Evolutionary conservation across 2,329 filamentous ascomycete genomes (phyloP), one percentile per base, ranked within the genome.

Genomic region (Pseudocercospora macadamiae): DNA sequence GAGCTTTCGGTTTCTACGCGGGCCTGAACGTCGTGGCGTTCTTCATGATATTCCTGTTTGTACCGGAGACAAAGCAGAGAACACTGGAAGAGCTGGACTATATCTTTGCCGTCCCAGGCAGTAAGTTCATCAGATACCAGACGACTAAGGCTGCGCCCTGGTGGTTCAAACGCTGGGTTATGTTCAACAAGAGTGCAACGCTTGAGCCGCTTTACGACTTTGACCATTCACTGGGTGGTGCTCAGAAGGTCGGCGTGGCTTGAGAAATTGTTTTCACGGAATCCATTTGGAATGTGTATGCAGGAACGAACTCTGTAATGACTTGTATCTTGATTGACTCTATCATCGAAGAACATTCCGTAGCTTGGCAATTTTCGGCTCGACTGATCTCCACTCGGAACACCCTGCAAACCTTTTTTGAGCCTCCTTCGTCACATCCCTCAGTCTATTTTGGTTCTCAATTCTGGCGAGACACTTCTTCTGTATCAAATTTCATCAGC

Each of bases 1-100:
- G 82, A 4, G 83, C 84, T 1, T 87, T 88, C 64, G 76, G 77
- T 6, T 85, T 80, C 77, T 85, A 85, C 64, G 82, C 81, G 0
- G 79, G 73, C 0, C 81, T 81, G 76, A 83, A 83, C 68, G 62
- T 83, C n/a, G 73, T 82, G 19, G 81, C 80, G 3, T 83, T 80
- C 75, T 18, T 83, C 70, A 74, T 81, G 69, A 75, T 77, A 70
- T 66, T 79, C 75, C 59, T 82, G 12, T 83, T 82, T 66, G 69
- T 83, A 42, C 80, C 76, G 0, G 81, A 83, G 65, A 80, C 78
- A 47, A 80, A 80, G 66, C 76, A 79, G 61, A 70, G 76, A 7
- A 79, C 78, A 0, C 75, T 80, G 10, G 78, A 81, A 64, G 78
- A 80, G 60, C 71, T 81, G 18, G 78, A 81, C 59, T 81, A 81